Evolutionary conservation across 106 monocot species (phyloP).

Genomic region (Dendrobium nobile): DNA sequence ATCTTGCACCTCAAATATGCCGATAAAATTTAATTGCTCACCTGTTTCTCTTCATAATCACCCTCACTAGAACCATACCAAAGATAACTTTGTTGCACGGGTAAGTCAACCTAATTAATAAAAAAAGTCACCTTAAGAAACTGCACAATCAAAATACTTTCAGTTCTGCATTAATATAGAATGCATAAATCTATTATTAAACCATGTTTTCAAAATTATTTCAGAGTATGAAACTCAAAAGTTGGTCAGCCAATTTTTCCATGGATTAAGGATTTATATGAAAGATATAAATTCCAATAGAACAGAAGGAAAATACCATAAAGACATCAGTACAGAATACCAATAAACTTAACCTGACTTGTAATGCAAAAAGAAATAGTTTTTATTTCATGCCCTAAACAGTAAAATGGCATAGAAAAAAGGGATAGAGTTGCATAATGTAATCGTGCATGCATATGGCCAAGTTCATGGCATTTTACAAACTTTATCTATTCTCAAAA

Average conservation of each 20-base stretch:
- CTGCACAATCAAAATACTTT: background rate
- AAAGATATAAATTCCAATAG: background rate
- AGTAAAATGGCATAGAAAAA: background rate
- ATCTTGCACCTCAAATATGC: background rate
- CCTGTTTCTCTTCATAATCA: constrained; percentile 46
- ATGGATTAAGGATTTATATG: background rate
- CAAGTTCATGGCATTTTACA: background rate
- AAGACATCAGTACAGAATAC: background rate
- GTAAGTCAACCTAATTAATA: constrained; percentile 51
- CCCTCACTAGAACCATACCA: constrained; percentile 68
- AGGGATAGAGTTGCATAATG: background rate
- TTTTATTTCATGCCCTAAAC: background rate
- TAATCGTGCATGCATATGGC: background rate
- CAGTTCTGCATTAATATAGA: background rate
- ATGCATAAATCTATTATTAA: background rate
- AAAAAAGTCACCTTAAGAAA: background rate
- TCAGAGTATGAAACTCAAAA: background rate
- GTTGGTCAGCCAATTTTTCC: background rate
- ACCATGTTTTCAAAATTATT: background rate
- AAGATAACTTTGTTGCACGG: constrained; percentile 62
- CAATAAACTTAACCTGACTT: background rate
- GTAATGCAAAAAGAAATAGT: background rate
- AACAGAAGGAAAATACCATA: background rate
- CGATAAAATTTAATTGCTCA: constrained; percentile 7
- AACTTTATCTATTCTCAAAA: background rate